These are phyloP conservation scores for Kwoniella europaea DNA, from an alignment of 768 basidiomycete species.

Conservation along the genomic window DNA sequence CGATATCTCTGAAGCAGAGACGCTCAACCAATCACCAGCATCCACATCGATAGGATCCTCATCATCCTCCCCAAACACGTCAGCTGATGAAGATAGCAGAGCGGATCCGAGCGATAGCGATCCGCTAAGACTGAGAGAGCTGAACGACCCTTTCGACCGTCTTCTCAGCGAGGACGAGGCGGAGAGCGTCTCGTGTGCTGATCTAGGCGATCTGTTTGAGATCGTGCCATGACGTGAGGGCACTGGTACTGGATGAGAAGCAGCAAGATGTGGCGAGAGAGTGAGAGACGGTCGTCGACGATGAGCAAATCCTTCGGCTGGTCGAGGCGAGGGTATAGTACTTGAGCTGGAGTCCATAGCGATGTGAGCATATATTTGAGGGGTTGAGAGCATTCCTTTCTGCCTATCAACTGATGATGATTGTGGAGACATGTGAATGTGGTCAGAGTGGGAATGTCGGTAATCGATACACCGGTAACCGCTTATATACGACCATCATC, in stretches of 20 bases:
- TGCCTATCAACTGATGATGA: background rate
- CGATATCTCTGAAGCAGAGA: slow-evolving; percentile 20
- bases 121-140: slow-evolving; percentile 23
- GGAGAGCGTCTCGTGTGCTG: slow-evolving; percentile 3
- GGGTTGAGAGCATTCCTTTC: too few relatives aligned
- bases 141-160: slow-evolving; percentile 25
- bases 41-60: slow-evolving; percentile 16
- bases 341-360: background rate
- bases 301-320: background rate
- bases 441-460: background rate
- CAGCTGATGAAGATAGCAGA: slow-evolving; percentile 6
- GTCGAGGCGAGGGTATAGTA: background rate
- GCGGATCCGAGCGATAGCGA: slow-evolving; percentile 17
- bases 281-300: slow-evolving; percentile 15
- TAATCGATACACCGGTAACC: background rate
- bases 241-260: slow-evolving; percentile 23
- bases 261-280: slow-evolving; percentile 9
- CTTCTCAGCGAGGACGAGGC: slow-evolving; percentile 19
- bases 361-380: background rate
- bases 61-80: background rate
- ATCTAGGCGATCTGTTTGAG: slow-evolving; percentile 5
- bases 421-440: background rate
- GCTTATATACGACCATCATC: background rate
- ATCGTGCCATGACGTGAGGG: slow-evolving; percentile 29
- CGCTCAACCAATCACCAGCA: slow-evolving; percentile 32